These are phyloP conservation scores for Arthrobotrys entomopaga DNA, from an alignment of 2,329 filamentous ascomycete genomes.

Conservation along the genomic window DNA sequence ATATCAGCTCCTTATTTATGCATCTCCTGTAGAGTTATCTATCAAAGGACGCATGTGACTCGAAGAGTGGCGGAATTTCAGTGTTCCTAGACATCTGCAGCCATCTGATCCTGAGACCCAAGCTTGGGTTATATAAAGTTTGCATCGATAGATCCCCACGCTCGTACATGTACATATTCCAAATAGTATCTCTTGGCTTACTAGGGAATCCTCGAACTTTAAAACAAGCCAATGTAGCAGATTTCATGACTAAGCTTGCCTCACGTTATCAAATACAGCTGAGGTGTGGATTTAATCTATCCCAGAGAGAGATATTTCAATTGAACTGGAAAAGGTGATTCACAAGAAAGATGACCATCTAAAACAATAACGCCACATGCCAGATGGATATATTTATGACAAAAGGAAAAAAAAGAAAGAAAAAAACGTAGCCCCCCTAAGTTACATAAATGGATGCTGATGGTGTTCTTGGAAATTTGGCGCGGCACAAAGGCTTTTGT, in stretches of 20 bases:
- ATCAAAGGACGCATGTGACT: too few species aligned
- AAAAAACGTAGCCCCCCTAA: background rate
- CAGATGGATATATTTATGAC: conserved; percentile 26
- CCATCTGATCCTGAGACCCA: too few species aligned
- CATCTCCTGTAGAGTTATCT: too few species aligned
- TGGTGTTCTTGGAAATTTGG: background rate
- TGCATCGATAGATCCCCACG: conserved; percentile 18
- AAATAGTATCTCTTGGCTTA: too few species aligned
- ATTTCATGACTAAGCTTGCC: too few species aligned
- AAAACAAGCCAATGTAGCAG: too few species aligned
- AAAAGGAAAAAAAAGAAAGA: conserved; percentile 24
- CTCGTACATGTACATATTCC: background rate
- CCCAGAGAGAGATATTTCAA: background rate
- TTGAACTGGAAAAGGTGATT: background rate
- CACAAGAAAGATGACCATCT: conserved; percentile 4
- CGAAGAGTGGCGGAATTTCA: too few species aligned
- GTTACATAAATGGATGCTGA: background rate
- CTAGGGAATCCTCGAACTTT: too few species aligned
- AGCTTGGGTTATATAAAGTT: background rate
- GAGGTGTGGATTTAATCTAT: background rate
- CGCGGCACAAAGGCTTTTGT: too few species aligned
- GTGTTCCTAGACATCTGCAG: too few species aligned
- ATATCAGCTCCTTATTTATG: too few species aligned
- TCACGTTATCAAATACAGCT: too few species aligned
- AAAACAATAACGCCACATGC: conserved; percentile 45